Conservation (phyloP, 192 early-diverging fungal genomes). For the Backusella macrospora region DNA sequence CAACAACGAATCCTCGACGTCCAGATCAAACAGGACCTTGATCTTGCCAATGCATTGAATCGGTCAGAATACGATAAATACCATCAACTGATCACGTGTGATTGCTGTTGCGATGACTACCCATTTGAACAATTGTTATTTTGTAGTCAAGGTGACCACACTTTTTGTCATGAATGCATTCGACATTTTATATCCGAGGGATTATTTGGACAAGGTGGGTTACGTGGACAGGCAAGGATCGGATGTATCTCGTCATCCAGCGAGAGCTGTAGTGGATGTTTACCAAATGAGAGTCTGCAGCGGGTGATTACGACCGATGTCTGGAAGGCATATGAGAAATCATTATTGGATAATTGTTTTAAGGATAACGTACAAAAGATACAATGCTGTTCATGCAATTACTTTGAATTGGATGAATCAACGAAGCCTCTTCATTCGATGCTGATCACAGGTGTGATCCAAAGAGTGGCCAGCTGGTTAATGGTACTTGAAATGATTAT, state of each 20-base stretch:
- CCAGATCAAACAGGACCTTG: constrained; percentile 31
- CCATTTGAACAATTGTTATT: constrained; percentile 45
- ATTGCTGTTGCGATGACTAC: constrained; percentile 50
- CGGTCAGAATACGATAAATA: constrained; percentile 32
- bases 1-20: constrained; percentile 1
- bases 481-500: constrained; percentile 24
- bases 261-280: constrained; percentile 34
- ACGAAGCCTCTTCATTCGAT: constrained; percentile 16
- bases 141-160: constrained; percentile 46
- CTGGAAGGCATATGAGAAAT: constrained; percentile 39
- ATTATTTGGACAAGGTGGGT: constrained; percentile 46
- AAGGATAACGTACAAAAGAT: constrained; percentile 19
- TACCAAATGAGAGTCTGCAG: constrained; percentile 25
- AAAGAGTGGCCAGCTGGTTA: constrained; percentile 19
- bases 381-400: constrained; percentile 41
- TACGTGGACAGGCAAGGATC: constrained; percentile 35
- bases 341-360: constrained; percentile 31
- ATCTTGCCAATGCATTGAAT: constrained; percentile 39
- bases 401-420: constrained; percentile 43
- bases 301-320: constrained; percentile 25
- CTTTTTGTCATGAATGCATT: constrained; percentile 47
- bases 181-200: constrained; percentile 45
- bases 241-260: constrained; percentile 32
- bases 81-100: constrained; percentile 48
- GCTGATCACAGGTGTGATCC: not conserved